phyloP scores from a whole-genome alignment of 176 grass and related monocot species.

The Ensete ventricosum region DNA sequence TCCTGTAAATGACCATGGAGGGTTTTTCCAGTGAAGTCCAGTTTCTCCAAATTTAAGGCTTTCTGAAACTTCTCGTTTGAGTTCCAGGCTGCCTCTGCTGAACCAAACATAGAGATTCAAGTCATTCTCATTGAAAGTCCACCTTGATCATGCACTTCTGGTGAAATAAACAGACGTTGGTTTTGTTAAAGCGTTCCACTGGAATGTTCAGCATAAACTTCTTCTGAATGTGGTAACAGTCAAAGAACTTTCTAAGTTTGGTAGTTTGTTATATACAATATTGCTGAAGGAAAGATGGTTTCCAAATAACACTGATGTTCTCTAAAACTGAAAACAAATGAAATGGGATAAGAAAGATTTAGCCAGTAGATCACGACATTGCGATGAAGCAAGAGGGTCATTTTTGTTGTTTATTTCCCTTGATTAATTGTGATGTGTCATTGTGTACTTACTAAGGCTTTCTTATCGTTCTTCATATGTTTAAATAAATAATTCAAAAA shows the following conservation, averaged over 20 bases:
- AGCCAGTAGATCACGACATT: too few relatives aligned
- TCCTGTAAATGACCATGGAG: not conserved
- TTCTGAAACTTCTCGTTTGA: not conserved
- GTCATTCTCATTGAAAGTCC: not conserved
- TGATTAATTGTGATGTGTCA: not conserved
- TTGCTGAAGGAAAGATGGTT: not conserved
- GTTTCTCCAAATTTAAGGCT: slow-evolving; percentile 5
- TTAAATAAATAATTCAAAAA: not conserved
- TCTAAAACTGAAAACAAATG: too few relatives aligned
- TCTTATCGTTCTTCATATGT: not conserved
- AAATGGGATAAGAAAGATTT: too few relatives aligned
- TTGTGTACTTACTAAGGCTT: not conserved
- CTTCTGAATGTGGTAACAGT: not conserved
- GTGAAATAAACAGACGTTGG: not conserved
- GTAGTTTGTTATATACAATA: not conserved
- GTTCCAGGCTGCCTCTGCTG: not conserved
- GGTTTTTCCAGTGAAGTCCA: not conserved
- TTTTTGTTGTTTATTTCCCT: not conserved
- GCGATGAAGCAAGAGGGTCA: too few relatives aligned
- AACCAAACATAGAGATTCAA: not conserved
- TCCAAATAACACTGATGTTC: not conserved
- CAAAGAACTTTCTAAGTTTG: not conserved
- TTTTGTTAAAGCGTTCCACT: not conserved
- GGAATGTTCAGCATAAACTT: not conserved
- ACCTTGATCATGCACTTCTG: too few relatives aligned